phyloP scores from a whole-genome alignment of 176 grass and related monocot species.

The Echinochloa phyllopogon region DNA sequence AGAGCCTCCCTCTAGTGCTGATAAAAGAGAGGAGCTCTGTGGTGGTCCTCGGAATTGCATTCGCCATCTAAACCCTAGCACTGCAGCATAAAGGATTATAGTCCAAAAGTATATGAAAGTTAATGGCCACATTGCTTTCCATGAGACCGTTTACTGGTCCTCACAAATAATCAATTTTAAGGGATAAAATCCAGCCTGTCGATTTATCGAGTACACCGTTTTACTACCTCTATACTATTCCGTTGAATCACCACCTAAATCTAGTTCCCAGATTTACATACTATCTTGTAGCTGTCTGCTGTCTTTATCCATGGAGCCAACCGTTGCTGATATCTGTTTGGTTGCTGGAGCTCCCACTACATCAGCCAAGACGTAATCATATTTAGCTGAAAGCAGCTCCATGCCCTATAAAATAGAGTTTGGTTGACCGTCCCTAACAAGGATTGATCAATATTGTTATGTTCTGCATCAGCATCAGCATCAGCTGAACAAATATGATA shows the following conservation, averaged over 20 bases:
- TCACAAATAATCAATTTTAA: neutral
- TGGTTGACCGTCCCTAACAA: neutral
- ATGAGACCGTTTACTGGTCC: neutral
- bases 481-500: neutral
- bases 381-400: neutral
- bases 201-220: neutral
- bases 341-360: neutral
- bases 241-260: neutral
- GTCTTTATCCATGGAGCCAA: neutral
- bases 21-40: neutral
- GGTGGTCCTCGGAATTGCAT: slow-evolving; percentile 52
- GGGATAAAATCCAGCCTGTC: neutral
- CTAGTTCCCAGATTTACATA: neutral
- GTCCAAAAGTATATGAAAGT: slow-evolving; percentile 4
- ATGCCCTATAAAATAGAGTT: neutral
- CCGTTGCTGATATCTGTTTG: neutral
- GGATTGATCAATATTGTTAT: neutral
- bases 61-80: slow-evolving; percentile 24
- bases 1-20: neutral
- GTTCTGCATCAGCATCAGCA: neutral
- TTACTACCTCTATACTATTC: neutral
- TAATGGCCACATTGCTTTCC: neutral
- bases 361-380: slow-evolving; percentile 1
- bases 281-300: neutral
- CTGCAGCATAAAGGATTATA: neutral